phyloP scores from a whole-genome alignment of 2,329 filamentous ascomycete genomes.

The Sporothrix variecibatus region DNA sequence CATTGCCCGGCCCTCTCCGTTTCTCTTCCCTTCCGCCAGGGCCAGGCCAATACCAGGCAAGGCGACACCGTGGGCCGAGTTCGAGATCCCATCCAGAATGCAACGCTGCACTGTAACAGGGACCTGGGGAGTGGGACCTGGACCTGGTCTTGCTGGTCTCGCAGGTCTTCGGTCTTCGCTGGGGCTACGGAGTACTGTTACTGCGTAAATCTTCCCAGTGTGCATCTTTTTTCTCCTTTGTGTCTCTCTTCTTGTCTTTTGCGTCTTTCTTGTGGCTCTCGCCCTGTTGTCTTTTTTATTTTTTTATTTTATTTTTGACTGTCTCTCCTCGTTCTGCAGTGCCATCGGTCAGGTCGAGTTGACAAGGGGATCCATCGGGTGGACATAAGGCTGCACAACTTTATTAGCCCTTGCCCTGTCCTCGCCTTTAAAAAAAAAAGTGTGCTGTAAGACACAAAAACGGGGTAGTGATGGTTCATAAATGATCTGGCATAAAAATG shows the following conservation, averaged over 20 bases:
- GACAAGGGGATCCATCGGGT: background rate
- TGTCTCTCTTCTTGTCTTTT: background rate
- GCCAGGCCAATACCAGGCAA: background rate
- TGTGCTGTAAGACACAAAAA: background rate
- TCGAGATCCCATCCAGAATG: conserved; percentile 20
- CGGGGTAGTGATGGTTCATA: background rate
- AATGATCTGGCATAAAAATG: background rate
- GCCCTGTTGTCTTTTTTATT: background rate
- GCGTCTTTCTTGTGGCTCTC: background rate
- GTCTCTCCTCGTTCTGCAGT: background rate
- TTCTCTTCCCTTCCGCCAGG: background rate
- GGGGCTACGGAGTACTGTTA: background rate
- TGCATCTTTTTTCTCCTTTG: background rate
- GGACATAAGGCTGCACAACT: conserved; percentile 9
- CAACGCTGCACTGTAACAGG: conserved; percentile 9
- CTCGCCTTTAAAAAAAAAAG: background rate
- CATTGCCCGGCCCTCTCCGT: background rate
- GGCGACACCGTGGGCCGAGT: conserved; percentile 7
- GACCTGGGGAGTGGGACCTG: background rate
- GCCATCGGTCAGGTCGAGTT: background rate
- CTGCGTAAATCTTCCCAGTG: background rate
- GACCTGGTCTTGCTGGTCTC: background rate
- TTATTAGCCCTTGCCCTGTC: background rate
- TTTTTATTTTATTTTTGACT: background rate
- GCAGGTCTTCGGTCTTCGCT: background rate